A percentile compares a stretch with the other conserved stretches of the same genome.
These are phyloP conservation scores for Neonectria coccinea DNA, from an alignment of 2,329 filamentous ascomycete species.

Conservation along the genomic window DNA sequence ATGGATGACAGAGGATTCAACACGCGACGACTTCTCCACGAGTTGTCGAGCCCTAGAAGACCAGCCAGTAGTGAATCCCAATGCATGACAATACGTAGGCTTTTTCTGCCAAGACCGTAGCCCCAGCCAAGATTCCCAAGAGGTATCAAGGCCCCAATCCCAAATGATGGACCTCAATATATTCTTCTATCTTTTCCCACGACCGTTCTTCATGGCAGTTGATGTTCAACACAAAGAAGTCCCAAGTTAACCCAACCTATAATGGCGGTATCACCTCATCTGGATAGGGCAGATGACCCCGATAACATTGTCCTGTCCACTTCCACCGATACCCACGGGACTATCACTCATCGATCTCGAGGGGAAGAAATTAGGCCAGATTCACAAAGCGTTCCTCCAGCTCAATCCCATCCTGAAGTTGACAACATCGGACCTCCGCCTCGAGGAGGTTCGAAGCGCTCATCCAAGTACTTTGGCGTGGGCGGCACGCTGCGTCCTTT, in stretches of 20 bases:
- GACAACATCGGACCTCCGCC: neutral
- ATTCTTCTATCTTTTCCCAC: neutral
- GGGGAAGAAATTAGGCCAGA: constrained; percentile 26
- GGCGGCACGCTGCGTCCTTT: constrained; percentile 63
- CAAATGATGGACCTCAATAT: neutral
- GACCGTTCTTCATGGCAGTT: neutral
- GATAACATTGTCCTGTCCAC: neutral
- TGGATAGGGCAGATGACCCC: neutral
- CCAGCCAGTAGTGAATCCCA: neutral
- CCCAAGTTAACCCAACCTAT: neutral
- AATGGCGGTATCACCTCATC: neutral
- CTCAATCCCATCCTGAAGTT: neutral
- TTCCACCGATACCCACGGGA: constrained; percentile 21
- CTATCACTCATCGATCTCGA: constrained; percentile 23
- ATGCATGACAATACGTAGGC: neutral
- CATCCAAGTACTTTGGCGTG: constrained; percentile 44
- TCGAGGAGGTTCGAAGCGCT: neutral
- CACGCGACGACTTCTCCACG: constrained; percentile 33
- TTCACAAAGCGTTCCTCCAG: constrained; percentile 12
- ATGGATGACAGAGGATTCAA: constrained; percentile 30
- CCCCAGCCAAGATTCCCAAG: neutral
- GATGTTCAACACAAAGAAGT: neutral
- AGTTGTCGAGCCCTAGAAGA: constrained; percentile 1
- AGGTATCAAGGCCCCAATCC: neutral
- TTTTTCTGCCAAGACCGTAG: constrained; percentile 19